These are phyloP conservation scores for Neurospora intermedia DNA, from an alignment of 495 filamentous ascomycete species.

Conservation along the genomic window DNA sequence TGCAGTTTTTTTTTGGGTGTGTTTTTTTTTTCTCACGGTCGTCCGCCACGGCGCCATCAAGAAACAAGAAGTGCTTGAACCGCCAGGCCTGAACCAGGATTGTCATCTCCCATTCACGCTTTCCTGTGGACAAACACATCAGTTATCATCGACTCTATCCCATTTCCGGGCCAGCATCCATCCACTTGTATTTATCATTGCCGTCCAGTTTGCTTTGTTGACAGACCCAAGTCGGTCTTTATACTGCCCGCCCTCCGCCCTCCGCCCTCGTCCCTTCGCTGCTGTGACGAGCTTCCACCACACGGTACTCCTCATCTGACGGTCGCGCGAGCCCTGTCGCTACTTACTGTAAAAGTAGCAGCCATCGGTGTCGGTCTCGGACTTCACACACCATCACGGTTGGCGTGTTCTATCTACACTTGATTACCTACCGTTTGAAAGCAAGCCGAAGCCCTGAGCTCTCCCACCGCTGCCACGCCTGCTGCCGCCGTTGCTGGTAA, in stretches of 20 bases:
- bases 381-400: background rate
- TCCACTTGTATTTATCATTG: background rate
- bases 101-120: background rate
- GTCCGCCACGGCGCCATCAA: background rate
- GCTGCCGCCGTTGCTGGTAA: background rate
- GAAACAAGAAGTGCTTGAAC: background rate
- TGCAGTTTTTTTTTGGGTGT: background rate
- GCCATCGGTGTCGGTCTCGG: background rate
- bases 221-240: background rate
- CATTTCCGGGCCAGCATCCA: background rate
- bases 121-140: background rate
- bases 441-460: background rate
- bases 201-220: background rate
- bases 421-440: background rate
- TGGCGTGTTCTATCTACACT: background rate
- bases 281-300: background rate
- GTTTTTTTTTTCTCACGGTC: background rate
- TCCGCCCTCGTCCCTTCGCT: background rate
- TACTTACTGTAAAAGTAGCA: background rate
- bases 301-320: background rate
- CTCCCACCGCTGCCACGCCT: background rate
- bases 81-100: background rate
- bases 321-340: background rate
- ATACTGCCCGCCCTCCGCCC: background rate
- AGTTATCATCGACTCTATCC: background rate